Percentiles rank a stretch among this genome's conserved stretches.
phyloP scores from a whole-genome alignment of 768 basidiomycete species.

The Suillus occidentalis region DNA sequence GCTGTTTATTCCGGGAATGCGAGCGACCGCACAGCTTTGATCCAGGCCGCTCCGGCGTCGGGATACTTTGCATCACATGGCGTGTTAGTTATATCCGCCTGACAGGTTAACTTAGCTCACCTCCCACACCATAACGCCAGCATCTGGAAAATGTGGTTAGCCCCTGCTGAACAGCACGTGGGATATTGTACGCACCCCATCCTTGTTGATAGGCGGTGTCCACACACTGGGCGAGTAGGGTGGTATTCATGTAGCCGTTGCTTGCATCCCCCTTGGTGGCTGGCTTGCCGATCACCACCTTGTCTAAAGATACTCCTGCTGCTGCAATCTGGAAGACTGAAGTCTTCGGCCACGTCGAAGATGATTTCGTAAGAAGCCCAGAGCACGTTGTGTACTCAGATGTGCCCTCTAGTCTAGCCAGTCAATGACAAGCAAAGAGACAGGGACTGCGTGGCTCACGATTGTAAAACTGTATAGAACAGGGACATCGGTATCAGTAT shows the following conservation, averaged over 20 bases:
- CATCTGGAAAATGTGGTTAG: conserved; percentile 1
- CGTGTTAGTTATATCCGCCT: not conserved
- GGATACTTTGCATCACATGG: conserved; percentile 33
- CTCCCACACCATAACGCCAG: conserved; percentile 22
- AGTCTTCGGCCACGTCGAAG: conserved; percentile 40
- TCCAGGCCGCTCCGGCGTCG: conserved; percentile 42
- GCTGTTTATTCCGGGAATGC: conserved; percentile 34
- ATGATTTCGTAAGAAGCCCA: conserved; percentile 39
- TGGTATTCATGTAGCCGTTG: conserved; percentile 57
- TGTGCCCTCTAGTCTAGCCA: conserved; percentile 30
- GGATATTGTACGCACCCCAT: conserved; percentile 53
- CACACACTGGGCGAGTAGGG: conserved; percentile 59
- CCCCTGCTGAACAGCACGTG: not conserved
- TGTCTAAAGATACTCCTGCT: conserved; percentile 55
- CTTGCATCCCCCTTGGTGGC: conserved; percentile 48
- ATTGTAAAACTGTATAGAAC: conserved; percentile 42
- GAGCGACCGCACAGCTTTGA: conserved; percentile 35
- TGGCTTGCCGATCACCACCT: conserved; percentile 79
- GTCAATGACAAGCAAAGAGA: not conserved
- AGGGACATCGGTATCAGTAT: not conserved
- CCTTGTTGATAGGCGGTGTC: conserved; percentile 56
- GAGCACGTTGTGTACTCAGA: conserved; percentile 40
- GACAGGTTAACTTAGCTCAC: conserved; percentile 13
- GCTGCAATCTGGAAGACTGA: conserved; percentile 50
- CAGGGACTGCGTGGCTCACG: conserved; percentile 17